Evolutionary conservation across 345 rosid species (phyloP), one percentile per base, ranked within the genome.

Genomic region (Sisymbrium altissimum): DNA sequence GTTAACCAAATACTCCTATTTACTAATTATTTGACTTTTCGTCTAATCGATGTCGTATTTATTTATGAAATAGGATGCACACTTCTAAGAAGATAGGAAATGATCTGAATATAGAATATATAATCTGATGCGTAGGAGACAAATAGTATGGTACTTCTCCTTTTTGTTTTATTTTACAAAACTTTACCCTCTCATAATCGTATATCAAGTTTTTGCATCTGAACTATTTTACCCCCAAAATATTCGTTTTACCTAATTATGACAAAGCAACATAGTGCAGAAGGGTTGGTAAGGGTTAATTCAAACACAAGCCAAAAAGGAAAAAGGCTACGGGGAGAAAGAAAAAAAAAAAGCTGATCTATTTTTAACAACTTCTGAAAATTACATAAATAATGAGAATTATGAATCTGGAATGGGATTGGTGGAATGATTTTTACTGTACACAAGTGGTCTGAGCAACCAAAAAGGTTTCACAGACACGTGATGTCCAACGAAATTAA

Each of bases 381-480:
- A 30, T 10, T 30, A 30, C 32, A 30, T 41, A 29, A 7, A 48
- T 60, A 38, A 25, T 39, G 43, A 29, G 44, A 44, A 55, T 17
- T 35, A 54, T 14, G 73, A 66, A 66, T 58, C 61, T 44, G 21
- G 41, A 32, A 53, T 53, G 27, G 5, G 65, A 74, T 49, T 66
- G 78, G 60, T 66, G 18, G 72, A 74, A 66, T 45, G 18, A 27
- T 46, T 74, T 62, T 15, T 39, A 17, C 67, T 36, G 48, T 59
- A 44, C 65, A 73, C 66, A 66, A 48, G 66, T 66, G 39, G 67
- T 45, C 78, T 57, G 66, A 66, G 12, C 72, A 74, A 56, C 40
- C 33, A 33, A 36, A 15, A 10, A 15, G 6, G 12, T n/a, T 66
- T 74, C 25, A 73, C 78, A 74, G 66, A 66, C 78, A 74, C 61